Base-by-base conservation (phyloP, 768 basidiomycete genomes). In the Lactifluus volemus region DNA sequence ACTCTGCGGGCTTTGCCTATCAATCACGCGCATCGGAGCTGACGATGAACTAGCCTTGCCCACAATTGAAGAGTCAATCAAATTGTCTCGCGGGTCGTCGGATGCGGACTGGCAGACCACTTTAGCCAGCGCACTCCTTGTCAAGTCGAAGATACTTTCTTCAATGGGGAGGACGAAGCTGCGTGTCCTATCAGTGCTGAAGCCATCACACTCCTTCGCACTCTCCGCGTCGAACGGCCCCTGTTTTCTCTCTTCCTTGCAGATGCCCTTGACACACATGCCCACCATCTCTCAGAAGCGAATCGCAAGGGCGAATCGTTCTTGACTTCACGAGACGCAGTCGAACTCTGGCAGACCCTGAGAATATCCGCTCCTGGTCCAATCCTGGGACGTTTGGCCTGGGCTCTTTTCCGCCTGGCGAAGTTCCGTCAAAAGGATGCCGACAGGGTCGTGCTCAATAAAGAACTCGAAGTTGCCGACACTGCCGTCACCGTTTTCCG, bases 131-230 rank as follows among this genome's bases (percentile, higher is more conserved):
- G 61, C 56, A 45, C 56, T 62, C 21, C 56, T 62, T 32, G 29
- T 32, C 12, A 58, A 62, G 44, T 53, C 61, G 0, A 58, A 62
- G 32, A 49, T 62, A 21, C 38, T 62, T 5, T 58, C 61, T n/a
- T 62, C 32, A 15, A 9, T 3, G 12, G 61, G 39, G 8, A 58
- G 48, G 53, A 44, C 6, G 56, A 62, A 2, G 8, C 14, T n/a
- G 61, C 56, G 7, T 25, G 17, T 1, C 14, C 56, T 21, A 2
- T 30, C 34, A 62, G 61, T 21, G 32, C 19, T 17, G 51, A 58
- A 29, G 55, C 61, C 5, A 48, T 53, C 12, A 29, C 47, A 1
- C 15, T 53, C 21, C 32, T 62, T 25, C 61, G 56, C 14, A 42
- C 29, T 41, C 42, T 58, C 30, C n/a, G 30, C 9, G 19, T 19